Evolutionary conservation across 139 green algal species (phyloP), one percentile per base, ranked within the genome.

Genomic region (Spirogloea muscicola): DNA sequence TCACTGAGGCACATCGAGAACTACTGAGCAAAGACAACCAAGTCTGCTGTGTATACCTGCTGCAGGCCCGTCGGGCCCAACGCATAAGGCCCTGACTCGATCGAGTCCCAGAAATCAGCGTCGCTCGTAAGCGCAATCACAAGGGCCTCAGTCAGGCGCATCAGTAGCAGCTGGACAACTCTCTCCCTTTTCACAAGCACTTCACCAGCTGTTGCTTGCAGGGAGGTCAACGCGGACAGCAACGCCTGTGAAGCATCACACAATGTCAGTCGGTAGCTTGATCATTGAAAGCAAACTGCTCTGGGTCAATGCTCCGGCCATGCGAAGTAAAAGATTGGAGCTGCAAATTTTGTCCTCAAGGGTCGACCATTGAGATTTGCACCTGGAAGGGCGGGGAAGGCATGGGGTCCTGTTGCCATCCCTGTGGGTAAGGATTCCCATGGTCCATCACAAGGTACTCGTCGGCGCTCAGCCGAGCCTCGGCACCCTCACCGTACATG

Each of bases 151-250:
- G 72, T 49, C 1, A 80, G 49, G 10, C 72, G 72, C 72, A 80
- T 80, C 44, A 80, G 37, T 27, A 80, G 62, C 61, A 80, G 48
- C 42, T 39, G 76, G 1, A 79, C 64, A n/a, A 69, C 63, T 2
- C 64, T 41, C 25, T 79, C 65, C 3, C 64, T 31, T 36, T 21
- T 49, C 49, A 25, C 65, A 46, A 80, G 62, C 60, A 80, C 63
- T 7, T 80, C 48, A 2, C 10, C 21, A 13, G 72, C 72, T 0
- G 64, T 80, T 0, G 25, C 33, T 2, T 9, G 33, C 6, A 80
- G 52, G 6, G 64, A 68, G 46, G 36, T 79, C 55, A 76, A 18
- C 2, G 60, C 60, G 46, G 27, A 18, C 27, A 40, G 75, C 0
- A 79, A 27, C 36, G 34, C 52, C 55, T 68, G 37, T 9, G 59